Conservation (phyloP, 176 grass and related monocot genomes). For the Oryza meyeriana region DNA sequence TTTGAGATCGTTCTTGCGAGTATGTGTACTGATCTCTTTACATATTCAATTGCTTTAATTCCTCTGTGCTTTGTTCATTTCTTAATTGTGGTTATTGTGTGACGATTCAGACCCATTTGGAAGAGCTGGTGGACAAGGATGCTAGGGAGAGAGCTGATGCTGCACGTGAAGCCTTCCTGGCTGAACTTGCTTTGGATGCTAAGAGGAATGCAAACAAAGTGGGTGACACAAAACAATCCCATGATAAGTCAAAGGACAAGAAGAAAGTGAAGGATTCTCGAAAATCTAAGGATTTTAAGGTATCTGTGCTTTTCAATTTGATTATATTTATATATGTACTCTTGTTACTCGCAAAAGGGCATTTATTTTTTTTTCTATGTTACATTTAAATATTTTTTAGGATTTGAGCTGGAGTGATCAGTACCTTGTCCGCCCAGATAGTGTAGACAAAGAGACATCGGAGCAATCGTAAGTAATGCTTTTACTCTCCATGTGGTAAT, state of each 20-base stretch:
- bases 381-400: constrained; percentile 47
- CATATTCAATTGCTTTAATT: constrained; percentile 10
- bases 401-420: constrained; percentile 54
- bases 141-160: constrained; percentile 92
- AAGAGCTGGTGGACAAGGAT: constrained; percentile 83
- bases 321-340: neutral
- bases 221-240: constrained; percentile 55
- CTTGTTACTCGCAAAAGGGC: constrained; percentile 16
- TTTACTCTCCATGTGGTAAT: constrained; percentile 14
- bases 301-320: constrained; percentile 26
- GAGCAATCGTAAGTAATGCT: constrained; percentile 65
- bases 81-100: constrained; percentile 32
- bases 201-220: constrained; percentile 67
- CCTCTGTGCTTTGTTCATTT: constrained; percentile 26
- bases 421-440: constrained; percentile 33
- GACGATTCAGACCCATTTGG: constrained; percentile 62
- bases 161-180: constrained; percentile 88
- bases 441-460: constrained; percentile 51
- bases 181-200: constrained; percentile 90
- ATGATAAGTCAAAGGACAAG: constrained; percentile 88
- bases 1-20: constrained; percentile 68
- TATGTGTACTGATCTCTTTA: constrained; percentile 37
- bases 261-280: constrained; percentile 75
- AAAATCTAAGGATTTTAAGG: constrained; percentile 78
- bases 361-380: constrained; percentile 38